phyloP scores from a whole-genome alignment of 2,329 filamentous ascomycete genomes.

The Aspergillus caelatus region DNA sequence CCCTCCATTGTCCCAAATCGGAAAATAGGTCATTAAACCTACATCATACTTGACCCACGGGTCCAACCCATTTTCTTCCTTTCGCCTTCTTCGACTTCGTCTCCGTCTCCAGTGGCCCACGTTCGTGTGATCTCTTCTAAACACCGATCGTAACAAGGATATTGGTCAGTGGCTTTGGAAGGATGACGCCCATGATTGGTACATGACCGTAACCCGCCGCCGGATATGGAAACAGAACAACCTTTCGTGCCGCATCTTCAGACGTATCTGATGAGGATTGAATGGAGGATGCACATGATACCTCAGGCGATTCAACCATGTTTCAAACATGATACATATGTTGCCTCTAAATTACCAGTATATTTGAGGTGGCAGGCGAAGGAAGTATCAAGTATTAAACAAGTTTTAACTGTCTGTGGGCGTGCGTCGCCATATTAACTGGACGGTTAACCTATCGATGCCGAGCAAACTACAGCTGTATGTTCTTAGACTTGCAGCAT shows the following conservation, averaged over 20 bases:
- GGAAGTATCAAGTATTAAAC: background rate
- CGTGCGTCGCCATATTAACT: background rate
- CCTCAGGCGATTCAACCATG: constrained; percentile 3
- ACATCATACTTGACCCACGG: constrained; percentile 14
- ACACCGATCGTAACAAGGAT: constrained; percentile 11
- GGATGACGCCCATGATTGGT: constrained; percentile 13
- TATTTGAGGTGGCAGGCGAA: background rate
- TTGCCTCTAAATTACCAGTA: background rate
- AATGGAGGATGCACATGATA: background rate
- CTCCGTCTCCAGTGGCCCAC: constrained; percentile 15
- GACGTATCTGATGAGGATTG: background rate
- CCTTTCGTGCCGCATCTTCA: background rate
- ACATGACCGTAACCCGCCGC: background rate
- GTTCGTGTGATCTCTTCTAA: constrained; percentile 17
- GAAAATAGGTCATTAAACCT: background rate
- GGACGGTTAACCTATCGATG: background rate
- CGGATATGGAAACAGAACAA: background rate
- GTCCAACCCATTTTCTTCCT: constrained; percentile 6
- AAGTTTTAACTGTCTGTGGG: background rate
- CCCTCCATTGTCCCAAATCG: constrained; percentile 2
- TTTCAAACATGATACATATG: constrained; percentile 5
- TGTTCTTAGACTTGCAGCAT: constrained; percentile 2
- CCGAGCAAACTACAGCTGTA: constrained; percentile 1
- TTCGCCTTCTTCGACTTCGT: constrained; percentile 1
- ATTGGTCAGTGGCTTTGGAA: constrained; percentile 6